Conservation (phyloP, 768 basidiomycete genomes). For the Epithele typhae region DNA sequence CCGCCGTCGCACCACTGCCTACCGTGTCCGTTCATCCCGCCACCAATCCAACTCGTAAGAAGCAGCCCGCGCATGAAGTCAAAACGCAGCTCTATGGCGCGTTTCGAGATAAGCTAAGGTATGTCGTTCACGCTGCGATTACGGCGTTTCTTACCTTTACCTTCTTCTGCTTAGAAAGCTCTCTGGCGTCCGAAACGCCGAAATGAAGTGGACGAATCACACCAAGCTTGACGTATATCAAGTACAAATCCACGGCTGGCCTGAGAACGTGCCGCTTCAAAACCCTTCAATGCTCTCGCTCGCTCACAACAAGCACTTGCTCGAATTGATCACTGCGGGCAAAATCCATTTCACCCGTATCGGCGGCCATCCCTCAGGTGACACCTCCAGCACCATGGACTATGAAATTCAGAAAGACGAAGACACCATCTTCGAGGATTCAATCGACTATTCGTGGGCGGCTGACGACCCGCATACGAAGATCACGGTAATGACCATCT, state of each 20-base stretch:
- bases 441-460: conserved; percentile 17
- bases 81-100: conserved; percentile 55
- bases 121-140: neutral
- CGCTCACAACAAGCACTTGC: conserved; percentile 48
- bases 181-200: conserved; percentile 58
- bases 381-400: too few relatives aligned
- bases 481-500: too few relatives aligned
- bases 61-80: conserved; percentile 26
- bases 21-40: neutral
- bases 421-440: conserved; percentile 11
- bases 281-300: conserved; percentile 60
- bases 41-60: conserved; percentile 6
- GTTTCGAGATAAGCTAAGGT: conserved; percentile 55
- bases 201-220: conserved; percentile 76
- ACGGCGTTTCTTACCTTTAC: neutral
- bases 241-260: conserved; percentile 63
- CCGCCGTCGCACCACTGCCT: neutral
- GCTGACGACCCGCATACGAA: too few relatives aligned
- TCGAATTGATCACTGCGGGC: conserved; percentile 46
- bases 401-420: neutral
- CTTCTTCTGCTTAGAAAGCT: conserved; percentile 33
- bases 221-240: conserved; percentile 52
- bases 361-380: neutral
- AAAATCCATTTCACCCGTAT: conserved; percentile 37
- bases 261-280: conserved; percentile 47